Percentiles rank a stretch among this genome's conserved stretches.
Conservation (phyloP, 176 grass and related monocot genomes). For the Ensete ventricosum region DNA sequence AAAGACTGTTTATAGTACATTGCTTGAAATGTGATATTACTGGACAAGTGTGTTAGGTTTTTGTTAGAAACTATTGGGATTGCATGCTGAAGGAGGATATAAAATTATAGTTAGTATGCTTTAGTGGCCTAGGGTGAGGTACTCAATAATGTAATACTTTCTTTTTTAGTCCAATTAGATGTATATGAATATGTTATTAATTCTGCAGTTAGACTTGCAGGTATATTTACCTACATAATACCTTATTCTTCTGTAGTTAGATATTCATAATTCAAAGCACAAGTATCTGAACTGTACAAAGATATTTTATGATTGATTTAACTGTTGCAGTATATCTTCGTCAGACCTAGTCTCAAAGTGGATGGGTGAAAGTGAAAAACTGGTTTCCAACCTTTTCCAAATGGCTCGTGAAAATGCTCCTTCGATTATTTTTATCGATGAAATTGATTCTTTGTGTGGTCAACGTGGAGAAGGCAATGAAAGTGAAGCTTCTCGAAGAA, state of each 20-base stretch:
- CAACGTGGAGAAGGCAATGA: constrained; percentile 97
- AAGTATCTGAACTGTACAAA: no score
- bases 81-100: neutral
- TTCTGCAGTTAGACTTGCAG: neutral
- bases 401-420: constrained; percentile 96
- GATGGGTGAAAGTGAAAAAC: constrained; percentile 99
- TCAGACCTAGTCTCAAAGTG: constrained; percentile 98
- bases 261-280: no score
- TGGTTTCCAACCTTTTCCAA: constrained; percentile 92
- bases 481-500: constrained; percentile 94
- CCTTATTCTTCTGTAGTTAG: no score
- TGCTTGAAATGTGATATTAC: neutral
- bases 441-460: constrained; percentile 96
- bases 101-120: neutral
- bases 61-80: neutral
- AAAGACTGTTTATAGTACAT: neutral
- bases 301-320: neutral
- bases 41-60: neutral
- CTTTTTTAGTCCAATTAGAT: neutral
- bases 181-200: neutral
- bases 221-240: neutral
- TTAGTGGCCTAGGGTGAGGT: neutral
- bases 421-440: constrained; percentile 94
- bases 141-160: neutral
- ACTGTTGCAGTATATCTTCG: constrained; percentile 88